Conservation (phyloP, 345 rosid genomes). For the Limnanthes douglasii region DNA sequence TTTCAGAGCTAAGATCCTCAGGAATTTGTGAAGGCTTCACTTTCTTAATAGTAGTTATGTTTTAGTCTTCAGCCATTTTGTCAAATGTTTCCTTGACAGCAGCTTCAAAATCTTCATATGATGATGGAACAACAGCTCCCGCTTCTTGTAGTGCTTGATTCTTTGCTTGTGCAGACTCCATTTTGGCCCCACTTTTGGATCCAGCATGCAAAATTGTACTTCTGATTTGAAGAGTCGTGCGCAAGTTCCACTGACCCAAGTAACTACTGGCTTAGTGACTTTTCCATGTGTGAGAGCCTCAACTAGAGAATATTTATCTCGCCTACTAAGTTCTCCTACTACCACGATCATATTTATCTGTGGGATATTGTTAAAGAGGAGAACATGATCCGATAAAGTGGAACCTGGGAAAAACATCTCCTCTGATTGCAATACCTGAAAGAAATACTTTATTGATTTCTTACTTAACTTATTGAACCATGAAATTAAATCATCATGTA, state of each 20-base stretch:
- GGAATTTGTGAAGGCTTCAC: conserved; percentile 84
- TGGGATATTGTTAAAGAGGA: conserved; percentile 92
- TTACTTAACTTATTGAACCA: no score
- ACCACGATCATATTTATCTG: conserved; percentile 94
- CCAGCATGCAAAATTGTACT: conserved; percentile 85
- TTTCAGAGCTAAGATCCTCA: conserved; percentile 83
- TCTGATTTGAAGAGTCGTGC: conserved; percentile 93
- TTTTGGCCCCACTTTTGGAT: conserved; percentile 93
- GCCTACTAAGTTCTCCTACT: conserved; percentile 95
- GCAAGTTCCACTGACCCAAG: conserved; percentile 99
- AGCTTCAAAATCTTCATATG: conserved; percentile 69
- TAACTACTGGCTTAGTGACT: conserved; percentile 87
- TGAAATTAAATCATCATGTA: no score
- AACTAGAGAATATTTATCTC: conserved; percentile 90
- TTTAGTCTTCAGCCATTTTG: conserved; percentile 69
- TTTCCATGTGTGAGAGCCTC: conserved; percentile 94
- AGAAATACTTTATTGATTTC: no score
- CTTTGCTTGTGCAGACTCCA: conserved; percentile 99
- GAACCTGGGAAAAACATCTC: conserved; percentile 98
- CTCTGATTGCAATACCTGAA: conserved; percentile 91
- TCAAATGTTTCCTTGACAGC: conserved; percentile 80
- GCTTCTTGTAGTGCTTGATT: conserved; percentile 82
- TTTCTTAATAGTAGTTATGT: conserved; percentile 66
- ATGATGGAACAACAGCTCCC: conserved; percentile 91
- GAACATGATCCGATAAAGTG: conserved; percentile 80